Conservation (phyloP, 1,139 yeast genomes). For the Suhomyces maxii region DNA sequence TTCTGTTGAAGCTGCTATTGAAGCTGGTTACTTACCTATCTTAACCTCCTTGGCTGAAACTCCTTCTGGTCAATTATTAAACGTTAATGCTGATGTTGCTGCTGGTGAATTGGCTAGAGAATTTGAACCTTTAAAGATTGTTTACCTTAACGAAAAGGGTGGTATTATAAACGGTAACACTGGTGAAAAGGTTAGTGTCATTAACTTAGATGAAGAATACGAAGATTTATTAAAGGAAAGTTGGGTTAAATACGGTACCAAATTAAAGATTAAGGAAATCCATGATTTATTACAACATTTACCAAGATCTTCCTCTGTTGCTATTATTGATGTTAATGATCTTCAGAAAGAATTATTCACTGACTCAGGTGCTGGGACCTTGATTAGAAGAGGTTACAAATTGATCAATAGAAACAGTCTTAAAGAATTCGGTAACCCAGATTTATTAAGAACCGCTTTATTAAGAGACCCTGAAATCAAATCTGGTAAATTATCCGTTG, state of each 20-base stretch:
- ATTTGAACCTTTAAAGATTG: slow-evolving; percentile 94
- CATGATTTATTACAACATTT: slow-evolving; percentile 89
- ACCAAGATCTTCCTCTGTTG: slow-evolving; percentile 97
- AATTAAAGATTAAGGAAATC: slow-evolving; percentile 92
- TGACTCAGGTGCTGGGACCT: slow-evolving; percentile 98
- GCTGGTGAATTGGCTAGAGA: slow-evolving; percentile 98
- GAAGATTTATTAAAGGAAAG: slow-evolving; percentile 87
- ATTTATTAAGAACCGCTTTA: slow-evolving; percentile 71
- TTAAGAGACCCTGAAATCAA: slow-evolving; percentile 75
- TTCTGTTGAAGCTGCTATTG: slow-evolving; percentile 91
- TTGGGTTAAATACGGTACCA: slow-evolving; percentile 99
- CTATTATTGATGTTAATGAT: slow-evolving; percentile 92
- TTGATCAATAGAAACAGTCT: slow-evolving; percentile 69
- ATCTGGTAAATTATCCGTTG: slow-evolving; percentile 72
- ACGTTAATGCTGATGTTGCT: slow-evolving; percentile 98
- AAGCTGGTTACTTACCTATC: slow-evolving; percentile 95
- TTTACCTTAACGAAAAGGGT: slow-evolving; percentile 94
- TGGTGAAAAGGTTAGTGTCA: slow-evolving; percentile 84
- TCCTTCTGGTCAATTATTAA: slow-evolving; percentile 90
- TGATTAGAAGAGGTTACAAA: slow-evolving; percentile 96
- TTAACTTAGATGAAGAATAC: slow-evolving; percentile 94
- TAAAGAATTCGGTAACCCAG: slow-evolving; percentile 73
- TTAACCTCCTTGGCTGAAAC: slow-evolving; percentile 96
- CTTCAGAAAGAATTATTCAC: slow-evolving; percentile 96
- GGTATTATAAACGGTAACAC: slow-evolving; percentile 93